These are phyloP conservation scores for Flaveria bidentis DNA, from an alignment of 129 eudicot species.

Conservation along the genomic window DNA sequence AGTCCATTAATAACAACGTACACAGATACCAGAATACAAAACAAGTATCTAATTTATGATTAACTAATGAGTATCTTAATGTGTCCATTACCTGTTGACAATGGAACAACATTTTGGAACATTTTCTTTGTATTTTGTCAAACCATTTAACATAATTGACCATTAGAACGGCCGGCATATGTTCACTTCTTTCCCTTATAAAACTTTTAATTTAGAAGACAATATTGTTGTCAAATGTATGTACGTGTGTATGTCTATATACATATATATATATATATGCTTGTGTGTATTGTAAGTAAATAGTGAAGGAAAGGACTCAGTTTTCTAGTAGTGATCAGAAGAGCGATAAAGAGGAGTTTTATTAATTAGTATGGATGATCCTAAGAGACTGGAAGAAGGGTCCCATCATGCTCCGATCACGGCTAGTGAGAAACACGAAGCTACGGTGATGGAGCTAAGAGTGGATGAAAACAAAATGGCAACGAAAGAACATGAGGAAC, in stretches of 20 bases:
- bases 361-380: slow-evolving; percentile 39
- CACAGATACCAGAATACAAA: slow-evolving; percentile 13
- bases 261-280: background rate
- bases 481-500: slow-evolving; percentile 1
- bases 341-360: slow-evolving; percentile 8
- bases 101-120: slow-evolving; percentile 24
- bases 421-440: slow-evolving; percentile 8
- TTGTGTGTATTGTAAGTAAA: background rate
- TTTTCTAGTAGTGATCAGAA: background rate
- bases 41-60: slow-evolving; percentile 15
- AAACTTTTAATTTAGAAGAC: background rate
- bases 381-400: slow-evolving; percentile 51
- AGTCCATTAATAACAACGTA: slow-evolving; percentile 13
- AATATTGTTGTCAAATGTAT: background rate
- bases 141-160: slow-evolving; percentile 19
- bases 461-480: background rate
- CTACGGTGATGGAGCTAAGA: background rate
- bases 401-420: slow-evolving; percentile 1
- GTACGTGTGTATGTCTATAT: background rate
- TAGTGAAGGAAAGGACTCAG: background rate
- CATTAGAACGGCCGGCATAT: slow-evolving; percentile 31
- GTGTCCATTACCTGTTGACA: slow-evolving; percentile 24
- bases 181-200: background rate
- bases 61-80: slow-evolving; percentile 8
- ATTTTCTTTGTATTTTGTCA: slow-evolving; percentile 19